phyloP scores from a whole-genome alignment of 345 rosid genomes.

The Salix arbutifolia region DNA sequence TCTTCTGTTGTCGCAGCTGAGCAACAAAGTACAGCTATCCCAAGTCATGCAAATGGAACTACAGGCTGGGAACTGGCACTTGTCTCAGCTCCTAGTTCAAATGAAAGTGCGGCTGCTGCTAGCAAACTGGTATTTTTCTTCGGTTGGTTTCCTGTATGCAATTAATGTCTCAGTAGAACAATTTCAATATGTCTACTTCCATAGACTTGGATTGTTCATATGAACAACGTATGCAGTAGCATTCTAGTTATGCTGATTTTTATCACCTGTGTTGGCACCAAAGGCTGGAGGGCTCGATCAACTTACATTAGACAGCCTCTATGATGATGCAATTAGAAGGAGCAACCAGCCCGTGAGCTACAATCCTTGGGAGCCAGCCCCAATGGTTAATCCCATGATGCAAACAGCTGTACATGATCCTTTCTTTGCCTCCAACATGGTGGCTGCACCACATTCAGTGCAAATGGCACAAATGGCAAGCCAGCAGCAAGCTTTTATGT shows the following conservation, averaged over 20 bases:
- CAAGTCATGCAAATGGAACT: conserved; percentile 44
- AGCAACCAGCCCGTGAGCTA: conserved; percentile 68
- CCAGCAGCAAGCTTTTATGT: conserved; percentile 64
- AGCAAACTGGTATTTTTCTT: conserved; percentile 64
- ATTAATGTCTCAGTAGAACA: background rate
- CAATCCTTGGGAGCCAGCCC: conserved; percentile 76
- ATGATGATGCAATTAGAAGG: conserved; percentile 89
- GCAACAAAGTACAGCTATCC: conserved; percentile 42
- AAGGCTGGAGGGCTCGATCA: conserved; percentile 95
- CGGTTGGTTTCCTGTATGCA: background rate
- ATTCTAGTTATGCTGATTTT: conserved; percentile 1
- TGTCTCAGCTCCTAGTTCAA: conserved; percentile 87
- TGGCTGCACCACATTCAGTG: conserved; percentile 57
- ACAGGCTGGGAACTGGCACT: conserved; percentile 95
- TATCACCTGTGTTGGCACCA: conserved; percentile 7
- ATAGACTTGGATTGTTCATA: background rate
- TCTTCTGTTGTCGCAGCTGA: conserved; percentile 50
- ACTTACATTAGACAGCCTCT: conserved; percentile 87
- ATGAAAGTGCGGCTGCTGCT: conserved; percentile 55
- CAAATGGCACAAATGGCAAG: conserved; percentile 71
- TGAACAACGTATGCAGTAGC: background rate
- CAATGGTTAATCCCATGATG: conserved; percentile 47
- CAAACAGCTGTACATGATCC: conserved; percentile 58
- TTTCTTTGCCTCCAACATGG: conserved; percentile 44
- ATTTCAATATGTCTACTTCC: background rate